Evolutionary conservation across 495 filamentous ascomycete genomes (phyloP).

Genomic region (Annulohypoxylon bovei): DNA sequence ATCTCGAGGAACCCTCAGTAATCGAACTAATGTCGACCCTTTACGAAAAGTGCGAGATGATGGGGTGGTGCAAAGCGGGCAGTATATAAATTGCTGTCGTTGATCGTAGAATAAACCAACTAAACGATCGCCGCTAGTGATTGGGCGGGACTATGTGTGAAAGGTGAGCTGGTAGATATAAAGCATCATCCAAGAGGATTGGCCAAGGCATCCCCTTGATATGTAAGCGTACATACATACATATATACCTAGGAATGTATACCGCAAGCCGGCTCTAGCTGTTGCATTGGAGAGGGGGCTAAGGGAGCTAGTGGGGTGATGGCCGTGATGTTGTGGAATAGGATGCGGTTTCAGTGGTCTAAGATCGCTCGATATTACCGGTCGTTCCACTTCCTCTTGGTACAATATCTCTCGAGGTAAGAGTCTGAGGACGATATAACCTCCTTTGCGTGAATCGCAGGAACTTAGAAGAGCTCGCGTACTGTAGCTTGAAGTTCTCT

Average conservation of each 20-base stretch:
- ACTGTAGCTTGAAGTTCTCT: slow-evolving; percentile 1
- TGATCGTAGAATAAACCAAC: slow-evolving; percentile 26
- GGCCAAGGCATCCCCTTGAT: slow-evolving; percentile 18
- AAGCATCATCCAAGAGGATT: slow-evolving; percentile 27
- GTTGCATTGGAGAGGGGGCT: slow-evolving; percentile 35
- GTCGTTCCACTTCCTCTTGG: slow-evolving; percentile 28
- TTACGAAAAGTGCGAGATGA: slow-evolving; percentile 18
- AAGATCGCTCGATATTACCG: slow-evolving; percentile 34
- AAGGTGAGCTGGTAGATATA: slow-evolving; percentile 27
- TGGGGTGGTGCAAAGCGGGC: slow-evolving; percentile 8
- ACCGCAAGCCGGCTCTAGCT: slow-evolving; percentile 31
- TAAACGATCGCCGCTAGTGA: slow-evolving; percentile 5
- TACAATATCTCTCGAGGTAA: slow-evolving; percentile 13
- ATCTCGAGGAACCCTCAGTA: slow-evolving; percentile 19
- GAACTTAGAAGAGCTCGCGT: slow-evolving; percentile 9
- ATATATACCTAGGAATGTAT: neutral
- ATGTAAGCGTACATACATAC: slow-evolving; percentile 17
- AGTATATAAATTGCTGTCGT: slow-evolving; percentile 36
- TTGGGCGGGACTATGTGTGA: slow-evolving; percentile 17
- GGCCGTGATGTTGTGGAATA: slow-evolving; percentile 34
- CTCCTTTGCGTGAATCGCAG: slow-evolving; percentile 13
- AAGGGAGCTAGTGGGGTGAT: slow-evolving; percentile 34
- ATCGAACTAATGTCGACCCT: slow-evolving; percentile 7
- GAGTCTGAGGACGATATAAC: slow-evolving; percentile 4
- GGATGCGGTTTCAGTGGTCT: slow-evolving; percentile 22